Percentiles rank a stretch among this genome's conserved stretches.
Evolutionary conservation across 2,329 filamentous ascomycete species (phyloP).

Genomic region (Penicillium brevicompactum): DNA sequence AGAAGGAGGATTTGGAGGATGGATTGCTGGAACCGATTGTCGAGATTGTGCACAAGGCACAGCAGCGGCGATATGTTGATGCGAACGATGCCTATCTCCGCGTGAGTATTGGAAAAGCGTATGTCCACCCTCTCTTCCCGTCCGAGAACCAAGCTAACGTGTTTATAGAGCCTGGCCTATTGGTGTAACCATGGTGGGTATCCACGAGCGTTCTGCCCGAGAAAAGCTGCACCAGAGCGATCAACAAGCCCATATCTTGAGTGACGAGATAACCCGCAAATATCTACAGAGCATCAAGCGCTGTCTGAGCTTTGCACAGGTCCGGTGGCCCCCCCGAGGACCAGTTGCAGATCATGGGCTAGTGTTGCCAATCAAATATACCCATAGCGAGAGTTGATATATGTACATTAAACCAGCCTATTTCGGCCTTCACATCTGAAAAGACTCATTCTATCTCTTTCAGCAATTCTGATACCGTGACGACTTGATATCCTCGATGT

Average conservation of each 20-base stretch:
- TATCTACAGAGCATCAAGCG: slow-evolving; percentile 97
- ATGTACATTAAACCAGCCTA: not conserved
- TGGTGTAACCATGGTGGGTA: slow-evolving; percentile 99
- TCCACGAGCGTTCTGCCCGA: slow-evolving; percentile 92
- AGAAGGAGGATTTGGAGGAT: slow-evolving; percentile 76
- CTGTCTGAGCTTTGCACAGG: slow-evolving; percentile 93
- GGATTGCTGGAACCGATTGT: slow-evolving; percentile 79
- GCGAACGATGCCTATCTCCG: slow-evolving; percentile 94
- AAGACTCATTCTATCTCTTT: slow-evolving; percentile 24
- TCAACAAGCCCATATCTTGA: slow-evolving; percentile 90
- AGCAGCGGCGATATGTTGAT: slow-evolving; percentile 89
- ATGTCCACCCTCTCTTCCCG: slow-evolving; percentile 27
- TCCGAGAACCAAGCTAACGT: slow-evolving; percentile 14
- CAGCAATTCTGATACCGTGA: slow-evolving; percentile 71
- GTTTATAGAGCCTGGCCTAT: slow-evolving; percentile 80
- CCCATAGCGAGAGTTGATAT: slow-evolving; percentile 12
- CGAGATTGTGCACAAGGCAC: slow-evolving; percentile 88
- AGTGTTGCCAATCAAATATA: slow-evolving; percentile 24
- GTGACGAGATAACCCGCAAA: slow-evolving; percentile 92
- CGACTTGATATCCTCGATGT: slow-evolving; percentile 68
- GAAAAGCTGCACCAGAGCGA: slow-evolving; percentile 87
- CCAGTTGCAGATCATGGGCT: slow-evolving; percentile 92
- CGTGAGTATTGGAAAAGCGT: slow-evolving; percentile 89
- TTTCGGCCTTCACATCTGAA: not conserved
- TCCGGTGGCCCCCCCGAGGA: slow-evolving; percentile 92